Conservation (phyloP, 2,329 filamentous ascomycete species). For the Aspergillus eucalypticola region DNA sequence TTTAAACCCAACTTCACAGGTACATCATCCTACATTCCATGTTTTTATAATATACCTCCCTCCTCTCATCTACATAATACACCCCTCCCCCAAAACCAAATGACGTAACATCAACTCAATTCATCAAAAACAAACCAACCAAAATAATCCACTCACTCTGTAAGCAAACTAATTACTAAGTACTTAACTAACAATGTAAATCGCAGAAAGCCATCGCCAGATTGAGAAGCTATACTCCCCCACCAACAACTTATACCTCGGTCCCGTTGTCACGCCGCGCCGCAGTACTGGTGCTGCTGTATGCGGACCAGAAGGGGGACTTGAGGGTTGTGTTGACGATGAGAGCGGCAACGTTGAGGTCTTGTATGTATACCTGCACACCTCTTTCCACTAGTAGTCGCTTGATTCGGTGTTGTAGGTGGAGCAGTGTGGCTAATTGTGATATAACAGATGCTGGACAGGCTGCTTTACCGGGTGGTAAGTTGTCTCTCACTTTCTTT, state of each 20-base stretch:
- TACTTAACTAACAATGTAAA: neutral
- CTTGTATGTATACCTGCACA: conserved; percentile 46
- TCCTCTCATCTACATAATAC: neutral
- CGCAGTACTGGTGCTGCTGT: conserved; percentile 84
- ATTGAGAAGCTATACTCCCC: conserved; percentile 57
- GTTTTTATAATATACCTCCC: too few species aligned
- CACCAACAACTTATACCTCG: conserved; percentile 57
- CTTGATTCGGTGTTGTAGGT: neutral
- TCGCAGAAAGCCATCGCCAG: conserved; percentile 56
- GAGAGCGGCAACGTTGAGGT: conserved; percentile 59
- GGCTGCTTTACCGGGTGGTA: conserved; percentile 81
- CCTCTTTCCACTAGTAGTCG: neutral
- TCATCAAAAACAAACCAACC: neutral
- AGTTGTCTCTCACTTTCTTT: conserved; percentile 39
- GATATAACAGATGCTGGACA: conserved; percentile 66
- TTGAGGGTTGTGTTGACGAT: conserved; percentile 67
- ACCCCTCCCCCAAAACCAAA: neutral
- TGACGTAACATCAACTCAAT: neutral
- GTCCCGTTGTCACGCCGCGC: conserved; percentile 68
- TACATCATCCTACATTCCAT: conserved; percentile 15
- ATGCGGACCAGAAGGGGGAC: conserved; percentile 79
- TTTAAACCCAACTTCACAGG: conserved; percentile 28
- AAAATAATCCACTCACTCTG: neutral
- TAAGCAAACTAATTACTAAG: neutral
- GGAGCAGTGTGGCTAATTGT: neutral